Conservation (phyloP, 352 stramenopile genomes). For the Discostella stelligera region DNA sequence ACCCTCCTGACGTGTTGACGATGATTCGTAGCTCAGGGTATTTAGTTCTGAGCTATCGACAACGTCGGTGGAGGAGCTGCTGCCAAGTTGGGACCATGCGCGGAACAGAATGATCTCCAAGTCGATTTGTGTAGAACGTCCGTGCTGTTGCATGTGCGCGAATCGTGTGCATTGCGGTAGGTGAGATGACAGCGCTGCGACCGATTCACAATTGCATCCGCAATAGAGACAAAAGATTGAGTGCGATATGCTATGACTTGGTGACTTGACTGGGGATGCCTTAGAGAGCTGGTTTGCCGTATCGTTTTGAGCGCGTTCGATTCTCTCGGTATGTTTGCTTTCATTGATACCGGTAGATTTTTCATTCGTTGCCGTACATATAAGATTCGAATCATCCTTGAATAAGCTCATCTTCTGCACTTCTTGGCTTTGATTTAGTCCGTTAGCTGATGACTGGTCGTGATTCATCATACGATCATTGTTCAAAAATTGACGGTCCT, state of each 20-base stretch:
- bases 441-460: background rate
- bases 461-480: background rate
- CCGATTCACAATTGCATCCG: slow-evolving; percentile 29
- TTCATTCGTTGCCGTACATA: background rate
- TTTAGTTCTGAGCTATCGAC: background rate
- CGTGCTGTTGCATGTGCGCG: slow-evolving; percentile 13
- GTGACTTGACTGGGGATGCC: slow-evolving; percentile 9
- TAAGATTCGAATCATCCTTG: background rate
- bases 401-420: background rate
- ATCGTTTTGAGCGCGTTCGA: background rate
- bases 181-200: slow-evolving; percentile 25
- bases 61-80: background rate
- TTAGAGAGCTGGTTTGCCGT: background rate
- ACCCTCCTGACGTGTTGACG: background rate
- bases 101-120: slow-evolving; percentile 21
- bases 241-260: slow-evolving; percentile 20
- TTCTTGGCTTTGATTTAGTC: background rate
- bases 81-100: slow-evolving; percentile 16
- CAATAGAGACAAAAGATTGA: slow-evolving; percentile 40
- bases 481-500: background rate
- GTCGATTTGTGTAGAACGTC: slow-evolving; percentile 18
- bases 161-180: slow-evolving; percentile 19
- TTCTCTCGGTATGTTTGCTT: background rate
- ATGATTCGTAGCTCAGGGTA: background rate
- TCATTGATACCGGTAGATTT: background rate